These are phyloP conservation scores for Apiospora sp. DNA, from an alignment of 2,329 filamentous ascomycete species.

Conservation along the genomic window DNA sequence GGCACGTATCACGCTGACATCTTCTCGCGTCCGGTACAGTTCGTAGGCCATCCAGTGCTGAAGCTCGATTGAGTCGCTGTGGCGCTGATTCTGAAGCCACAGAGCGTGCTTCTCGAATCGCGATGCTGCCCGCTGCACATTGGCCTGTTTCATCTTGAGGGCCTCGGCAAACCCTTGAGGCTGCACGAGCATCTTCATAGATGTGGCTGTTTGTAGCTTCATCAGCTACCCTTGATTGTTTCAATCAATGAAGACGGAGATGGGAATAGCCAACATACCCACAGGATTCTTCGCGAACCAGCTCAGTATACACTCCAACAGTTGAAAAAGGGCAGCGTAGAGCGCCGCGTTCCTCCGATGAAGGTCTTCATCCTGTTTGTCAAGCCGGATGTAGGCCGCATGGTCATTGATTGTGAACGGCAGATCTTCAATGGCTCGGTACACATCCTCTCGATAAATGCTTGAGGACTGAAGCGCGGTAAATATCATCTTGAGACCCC, in stretches of 20 bases:
- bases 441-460: conserved; percentile 29
- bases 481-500: conserved; percentile 30
- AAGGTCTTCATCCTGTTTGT: conserved; percentile 28
- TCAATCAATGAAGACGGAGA: not conserved
- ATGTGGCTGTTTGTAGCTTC: not conserved
- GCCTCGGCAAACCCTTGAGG: not conserved
- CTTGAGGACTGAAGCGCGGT: conserved; percentile 27
- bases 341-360: conserved; percentile 29
- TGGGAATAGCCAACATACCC: conserved; percentile 19
- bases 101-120: not conserved
- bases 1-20: conserved; percentile 7
- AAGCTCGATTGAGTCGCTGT: conserved; percentile 2
- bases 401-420: conserved; percentile 29
- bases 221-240: not conserved
- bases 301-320: conserved; percentile 28
- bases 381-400: conserved; percentile 24
- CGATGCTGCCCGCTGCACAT: not conserved
- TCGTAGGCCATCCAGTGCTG: conserved; percentile 10
- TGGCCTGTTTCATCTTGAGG: conserved; percentile 1
- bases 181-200: not conserved
- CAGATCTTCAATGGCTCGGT: conserved; percentile 29
- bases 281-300: conserved; percentile 29
- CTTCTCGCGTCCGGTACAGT: not conserved
- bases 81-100: not conserved
- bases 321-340: conserved; percentile 27